Percentiles rank a stretch among this genome's conserved stretches.
phyloP scores from a whole-genome alignment of 2,329 filamentous ascomycete species.

The Pseudogymnoascus sp. region DNA sequence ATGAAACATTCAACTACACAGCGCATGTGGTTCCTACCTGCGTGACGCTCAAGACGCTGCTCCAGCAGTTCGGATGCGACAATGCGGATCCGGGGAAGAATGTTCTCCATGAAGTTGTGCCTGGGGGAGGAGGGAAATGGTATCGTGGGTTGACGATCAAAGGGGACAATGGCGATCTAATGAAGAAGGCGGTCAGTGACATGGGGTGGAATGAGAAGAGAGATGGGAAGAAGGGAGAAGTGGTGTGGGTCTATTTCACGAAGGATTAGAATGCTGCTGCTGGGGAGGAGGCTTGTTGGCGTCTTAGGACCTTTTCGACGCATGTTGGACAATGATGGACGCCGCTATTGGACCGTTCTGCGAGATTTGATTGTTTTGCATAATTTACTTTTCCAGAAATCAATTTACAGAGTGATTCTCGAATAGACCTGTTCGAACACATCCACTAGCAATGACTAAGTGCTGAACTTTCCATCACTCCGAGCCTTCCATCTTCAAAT shows the following conservation, averaged over 20 bases:
- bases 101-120: slow-evolving; percentile 47
- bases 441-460: not conserved
- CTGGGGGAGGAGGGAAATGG: slow-evolving; percentile 51
- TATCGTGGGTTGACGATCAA: slow-evolving; percentile 45
- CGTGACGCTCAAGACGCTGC: slow-evolving; percentile 47
- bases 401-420: not conserved
- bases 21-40: slow-evolving; percentile 45
- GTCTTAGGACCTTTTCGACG: not conserved
- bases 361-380: not conserved
- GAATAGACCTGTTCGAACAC: not conserved
- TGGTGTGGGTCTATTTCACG: slow-evolving; percentile 54
- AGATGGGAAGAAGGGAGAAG: slow-evolving; percentile 39
- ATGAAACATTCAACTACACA: slow-evolving; percentile 35
- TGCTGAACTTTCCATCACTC: not conserved
- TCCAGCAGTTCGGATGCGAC: slow-evolving; percentile 49
- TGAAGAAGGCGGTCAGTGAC: slow-evolving; percentile 44
- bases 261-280: slow-evolving; percentile 31
- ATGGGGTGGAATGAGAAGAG: slow-evolving; percentile 51
- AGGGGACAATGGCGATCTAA: slow-evolving; percentile 41
- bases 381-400: not conserved
- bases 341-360: not conserved
- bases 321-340: not conserved
- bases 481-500: not conserved
- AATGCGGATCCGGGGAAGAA: slow-evolving; percentile 47
- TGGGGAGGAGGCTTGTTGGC: not conserved